Conservation (phyloP, 345 rosid species). For the Rhizophora apiculata region DNA sequence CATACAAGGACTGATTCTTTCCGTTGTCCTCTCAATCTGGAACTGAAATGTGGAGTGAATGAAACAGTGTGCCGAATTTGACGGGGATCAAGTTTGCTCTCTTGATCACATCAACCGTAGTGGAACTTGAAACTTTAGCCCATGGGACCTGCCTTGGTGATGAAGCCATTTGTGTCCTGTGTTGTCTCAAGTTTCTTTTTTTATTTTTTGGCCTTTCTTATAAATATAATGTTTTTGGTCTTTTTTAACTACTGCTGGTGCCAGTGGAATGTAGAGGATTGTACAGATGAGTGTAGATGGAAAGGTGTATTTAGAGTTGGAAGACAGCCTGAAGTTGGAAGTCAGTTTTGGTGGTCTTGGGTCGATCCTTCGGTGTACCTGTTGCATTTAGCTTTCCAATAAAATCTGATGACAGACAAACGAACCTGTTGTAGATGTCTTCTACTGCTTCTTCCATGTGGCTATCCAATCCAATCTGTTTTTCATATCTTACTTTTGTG, state of each 20-base stretch:
- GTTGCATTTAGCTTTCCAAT: conserved; percentile 13
- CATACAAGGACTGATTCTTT: neutral
- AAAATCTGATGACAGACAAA: conserved; percentile 5
- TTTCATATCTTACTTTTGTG: too few relatives aligned
- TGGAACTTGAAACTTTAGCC: conserved; percentile 1
- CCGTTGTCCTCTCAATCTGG: conserved; percentile 3
- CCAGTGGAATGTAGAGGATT: conserved; percentile 29
- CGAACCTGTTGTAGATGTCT: too few relatives aligned
- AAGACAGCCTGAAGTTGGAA: conserved; percentile 19
- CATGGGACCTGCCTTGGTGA: conserved; percentile 5
- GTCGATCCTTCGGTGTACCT: conserved; percentile 19
- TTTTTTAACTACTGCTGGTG: conserved; percentile 21
- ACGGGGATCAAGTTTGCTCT: neutral
- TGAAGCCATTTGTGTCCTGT: conserved; percentile 11
- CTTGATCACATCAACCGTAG: conserved; percentile 3
- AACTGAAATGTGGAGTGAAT: conserved; percentile 6
- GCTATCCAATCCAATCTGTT: too few relatives aligned
- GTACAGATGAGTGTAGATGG: conserved; percentile 45
- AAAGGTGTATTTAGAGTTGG: conserved; percentile 27
- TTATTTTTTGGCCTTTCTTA: neutral
- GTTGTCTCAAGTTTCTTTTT: conserved; percentile 13
- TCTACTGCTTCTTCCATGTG: too few relatives aligned
- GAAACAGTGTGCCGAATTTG: conserved; percentile 4
- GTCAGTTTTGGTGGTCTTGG: conserved; percentile 27
- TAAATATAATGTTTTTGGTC: neutral